Conservation (phyloP, 169 alveolate species). For the Theileria luwenshuni region DNA sequence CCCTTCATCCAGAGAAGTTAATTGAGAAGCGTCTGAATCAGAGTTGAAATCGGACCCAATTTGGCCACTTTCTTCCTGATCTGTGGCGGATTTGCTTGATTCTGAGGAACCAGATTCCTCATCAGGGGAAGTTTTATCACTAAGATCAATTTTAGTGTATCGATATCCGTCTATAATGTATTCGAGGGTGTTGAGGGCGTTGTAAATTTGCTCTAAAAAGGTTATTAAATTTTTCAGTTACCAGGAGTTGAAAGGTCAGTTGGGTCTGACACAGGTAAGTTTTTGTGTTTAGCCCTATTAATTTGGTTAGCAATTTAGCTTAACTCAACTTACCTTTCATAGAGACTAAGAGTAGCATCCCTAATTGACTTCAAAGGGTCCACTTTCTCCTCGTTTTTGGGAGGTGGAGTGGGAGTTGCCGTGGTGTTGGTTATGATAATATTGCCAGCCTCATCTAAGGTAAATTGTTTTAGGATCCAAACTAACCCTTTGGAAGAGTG, state of each 20-base stretch:
- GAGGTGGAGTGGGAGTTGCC: conserved; percentile 12
- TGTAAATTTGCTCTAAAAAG: conserved; percentile 46
- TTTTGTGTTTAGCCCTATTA: conserved; percentile 55
- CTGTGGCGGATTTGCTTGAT: conserved; percentile 1
- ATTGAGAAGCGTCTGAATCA: no score
- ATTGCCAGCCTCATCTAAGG: conserved; percentile 37
- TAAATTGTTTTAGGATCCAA: neutral
- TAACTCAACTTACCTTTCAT: conserved; percentile 41
- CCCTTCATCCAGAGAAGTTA: neutral
- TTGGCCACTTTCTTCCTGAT: neutral
- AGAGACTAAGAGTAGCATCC: conserved; percentile 46
- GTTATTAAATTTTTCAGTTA: neutral
- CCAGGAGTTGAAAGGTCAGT: conserved; percentile 58
- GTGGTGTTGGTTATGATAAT: conserved; percentile 53
- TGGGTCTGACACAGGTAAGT: conserved; percentile 58
- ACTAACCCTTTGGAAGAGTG: conserved; percentile 37
- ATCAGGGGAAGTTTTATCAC: neutral
- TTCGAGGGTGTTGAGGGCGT: conserved; percentile 51
- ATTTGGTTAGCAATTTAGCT: neutral
- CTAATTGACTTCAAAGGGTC: conserved; percentile 57
- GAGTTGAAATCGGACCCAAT: no score
- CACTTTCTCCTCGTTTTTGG: conserved; percentile 30
- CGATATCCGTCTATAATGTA: conserved; percentile 61
- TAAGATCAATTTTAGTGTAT: conserved; percentile 35
- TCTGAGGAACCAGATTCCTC: neutral